These are phyloP conservation scores for Dothiorella sarmentorum DNA, from an alignment of 2,329 filamentous ascomycete species.

Conservation along the genomic window DNA sequence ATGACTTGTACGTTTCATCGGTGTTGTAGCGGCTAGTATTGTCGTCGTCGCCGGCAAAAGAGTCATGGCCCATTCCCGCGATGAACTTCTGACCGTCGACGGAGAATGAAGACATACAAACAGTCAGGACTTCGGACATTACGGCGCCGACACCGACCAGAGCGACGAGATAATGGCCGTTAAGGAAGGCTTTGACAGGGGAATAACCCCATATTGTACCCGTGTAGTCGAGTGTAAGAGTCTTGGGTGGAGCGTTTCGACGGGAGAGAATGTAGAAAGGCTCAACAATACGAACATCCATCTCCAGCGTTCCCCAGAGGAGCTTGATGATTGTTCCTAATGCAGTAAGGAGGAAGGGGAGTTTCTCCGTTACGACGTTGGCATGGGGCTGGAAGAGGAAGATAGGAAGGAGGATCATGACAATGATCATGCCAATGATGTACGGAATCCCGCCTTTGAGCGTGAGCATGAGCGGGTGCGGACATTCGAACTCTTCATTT, in stretches of 20 bases:
- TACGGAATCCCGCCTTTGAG: conserved; percentile 59
- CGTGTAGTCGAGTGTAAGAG: conserved; percentile 69
- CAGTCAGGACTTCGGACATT: conserved; percentile 69
- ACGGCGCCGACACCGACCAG: conserved; percentile 68
- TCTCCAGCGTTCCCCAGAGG: conserved; percentile 66
- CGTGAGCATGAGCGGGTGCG: conserved; percentile 67
- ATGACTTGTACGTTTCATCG: conserved; percentile 53
- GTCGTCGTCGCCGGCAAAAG: conserved; percentile 19
- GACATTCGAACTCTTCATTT: conserved; percentile 45
- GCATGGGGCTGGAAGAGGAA: conserved; percentile 58
- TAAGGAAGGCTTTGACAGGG: conserved; percentile 59
- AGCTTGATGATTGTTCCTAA: conserved; percentile 66
- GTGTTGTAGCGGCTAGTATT: conserved; percentile 29
- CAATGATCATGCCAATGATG: conserved; percentile 55
- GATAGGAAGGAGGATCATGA: conserved; percentile 57
- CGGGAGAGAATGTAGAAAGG: conserved; percentile 68
- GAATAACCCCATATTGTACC: conserved; percentile 67
- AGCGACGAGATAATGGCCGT: conserved; percentile 63
- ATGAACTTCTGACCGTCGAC: conserved; percentile 63
- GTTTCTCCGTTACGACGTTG: conserved; percentile 56
- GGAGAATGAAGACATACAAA: conserved; percentile 64
- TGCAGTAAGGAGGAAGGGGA: conserved; percentile 64
- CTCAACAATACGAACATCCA: conserved; percentile 68
- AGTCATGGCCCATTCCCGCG: conserved; percentile 25
- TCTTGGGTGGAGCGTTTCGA: conserved; percentile 62